These are phyloP conservation scores for Boletus pseudo-olivaceus DNA, from an alignment of 768 basidiomycete genomes.

Conservation along the genomic window DNA sequence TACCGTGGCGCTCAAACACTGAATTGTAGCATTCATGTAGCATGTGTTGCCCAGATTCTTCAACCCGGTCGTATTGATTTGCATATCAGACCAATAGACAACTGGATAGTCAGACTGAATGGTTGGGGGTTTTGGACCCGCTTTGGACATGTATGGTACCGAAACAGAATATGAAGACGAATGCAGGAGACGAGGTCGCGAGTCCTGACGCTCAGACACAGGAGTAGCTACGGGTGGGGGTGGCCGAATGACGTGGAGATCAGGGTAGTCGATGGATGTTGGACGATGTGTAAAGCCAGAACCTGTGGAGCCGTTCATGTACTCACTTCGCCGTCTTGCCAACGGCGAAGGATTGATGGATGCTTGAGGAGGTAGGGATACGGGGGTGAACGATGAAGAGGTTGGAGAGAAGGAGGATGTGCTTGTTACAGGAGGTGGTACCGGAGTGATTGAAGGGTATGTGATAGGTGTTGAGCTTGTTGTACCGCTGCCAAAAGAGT, in stretches of 20 bases:
- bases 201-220: constrained; percentile 71
- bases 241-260: constrained; percentile 66
- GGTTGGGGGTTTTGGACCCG: constrained; percentile 57
- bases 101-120: constrained; percentile 78
- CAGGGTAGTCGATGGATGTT: constrained; percentile 74
- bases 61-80: constrained; percentile 78
- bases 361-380: constrained; percentile 75
- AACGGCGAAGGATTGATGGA: constrained; percentile 79
- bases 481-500: constrained; percentile 38
- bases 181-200: constrained; percentile 50
- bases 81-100: constrained; percentile 77
- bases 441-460: constrained; percentile 48
- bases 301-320: constrained; percentile 70
- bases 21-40: constrained; percentile 98
- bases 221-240: constrained; percentile 77
- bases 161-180: constrained; percentile 35
- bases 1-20: constrained; percentile 91
- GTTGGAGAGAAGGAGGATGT: constrained; percentile 41
- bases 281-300: constrained; percentile 44
- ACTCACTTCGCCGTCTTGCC: constrained; percentile 71
- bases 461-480: constrained; percentile 42
- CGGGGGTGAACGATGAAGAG: constrained; percentile 36
- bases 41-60: constrained; percentile 98
- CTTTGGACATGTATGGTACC: constrained; percentile 13
- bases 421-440: constrained; percentile 36